These are phyloP conservation scores for Pseudocercospora cruenta DNA, from an alignment of 2,329 filamentous ascomycete species.

Conservation along the genomic window DNA sequence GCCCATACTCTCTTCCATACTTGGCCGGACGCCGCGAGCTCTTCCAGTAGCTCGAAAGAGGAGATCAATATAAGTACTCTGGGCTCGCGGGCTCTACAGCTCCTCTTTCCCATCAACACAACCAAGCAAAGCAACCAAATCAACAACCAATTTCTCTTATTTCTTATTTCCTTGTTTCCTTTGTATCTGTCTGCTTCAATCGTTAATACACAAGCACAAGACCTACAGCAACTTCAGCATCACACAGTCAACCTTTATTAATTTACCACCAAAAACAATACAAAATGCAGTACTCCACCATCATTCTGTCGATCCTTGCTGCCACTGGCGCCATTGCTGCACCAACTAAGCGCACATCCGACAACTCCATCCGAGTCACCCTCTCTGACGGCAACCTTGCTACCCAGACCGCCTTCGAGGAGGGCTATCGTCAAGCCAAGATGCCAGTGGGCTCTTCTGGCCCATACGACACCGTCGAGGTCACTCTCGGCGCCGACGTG, in stretches of 20 bases:
- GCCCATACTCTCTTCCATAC: background rate
- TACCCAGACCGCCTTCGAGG: constrained; percentile 18
- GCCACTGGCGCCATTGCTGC: constrained; percentile 18
- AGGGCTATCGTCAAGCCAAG: constrained; percentile 13
- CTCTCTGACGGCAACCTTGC: constrained; percentile 14
- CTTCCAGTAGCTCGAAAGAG: background rate
- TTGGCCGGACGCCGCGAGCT: background rate
- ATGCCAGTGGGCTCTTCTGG: constrained; percentile 16
- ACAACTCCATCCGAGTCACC: constrained; percentile 18
- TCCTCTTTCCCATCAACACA: constrained; percentile 6
- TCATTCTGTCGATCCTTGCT: constrained; percentile 18
- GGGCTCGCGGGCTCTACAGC: background rate
- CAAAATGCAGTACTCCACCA: constrained; percentile 29
- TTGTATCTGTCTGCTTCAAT: background rate
- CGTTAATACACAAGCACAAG: background rate
- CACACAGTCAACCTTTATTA: background rate
- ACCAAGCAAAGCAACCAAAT: constrained; percentile 4
- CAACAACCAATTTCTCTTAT: constrained; percentile 10
- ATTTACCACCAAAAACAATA: background rate
- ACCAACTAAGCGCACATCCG: constrained; percentile 8
- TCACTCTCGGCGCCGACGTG: constrained; percentile 18
- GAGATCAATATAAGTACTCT: constrained; percentile 6
- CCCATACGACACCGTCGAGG: constrained; percentile 17
- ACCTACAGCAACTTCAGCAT: background rate
- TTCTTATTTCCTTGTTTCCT: constrained; percentile 12